phyloP scores from a whole-genome alignment of 768 basidiomycete genomes.

The Kockovaella imperatae region DNA sequence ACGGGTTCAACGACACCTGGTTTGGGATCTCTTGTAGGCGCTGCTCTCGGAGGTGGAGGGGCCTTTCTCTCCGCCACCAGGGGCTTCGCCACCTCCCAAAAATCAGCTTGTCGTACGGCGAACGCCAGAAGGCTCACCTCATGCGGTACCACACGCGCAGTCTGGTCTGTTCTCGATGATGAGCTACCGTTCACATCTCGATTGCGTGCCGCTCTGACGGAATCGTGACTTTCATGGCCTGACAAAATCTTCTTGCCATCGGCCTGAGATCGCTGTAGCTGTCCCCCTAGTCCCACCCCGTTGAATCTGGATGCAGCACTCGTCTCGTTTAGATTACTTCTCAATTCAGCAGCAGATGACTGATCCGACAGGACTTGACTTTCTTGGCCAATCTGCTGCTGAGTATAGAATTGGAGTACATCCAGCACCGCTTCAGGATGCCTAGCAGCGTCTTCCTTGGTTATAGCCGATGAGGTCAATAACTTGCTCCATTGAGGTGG shows the following conservation, averaged over 20 bases:
- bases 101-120: constrained; percentile 7
- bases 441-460: constrained; percentile 92
- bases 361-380: no score
- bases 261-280: constrained; percentile 29
- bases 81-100: constrained; percentile 12
- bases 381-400: constrained; percentile 56
- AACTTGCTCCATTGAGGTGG: constrained; percentile 96
- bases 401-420: constrained; percentile 96
- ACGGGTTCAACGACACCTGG: constrained; percentile 1
- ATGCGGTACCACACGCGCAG: no score
- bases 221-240: not conserved
- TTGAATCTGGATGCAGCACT: constrained; percentile 63
- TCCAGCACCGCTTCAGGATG: constrained; percentile 96
- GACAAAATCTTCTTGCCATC: not conserved
- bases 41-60: constrained; percentile 30
- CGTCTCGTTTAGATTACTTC: no score
- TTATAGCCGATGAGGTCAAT: constrained; percentile 95
- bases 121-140: no score
- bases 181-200: not conserved
- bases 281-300: constrained; percentile 81
- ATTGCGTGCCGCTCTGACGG: not conserved
- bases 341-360: no score
- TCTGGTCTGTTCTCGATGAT: constrained; percentile 7
- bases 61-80: constrained; percentile 39
- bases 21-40: not conserved